Evolutionary conservation across 352 stramenopile species (phyloP), one percentile per base, ranked within the genome.

Genomic region (Phytopythium sindhum): DNA sequence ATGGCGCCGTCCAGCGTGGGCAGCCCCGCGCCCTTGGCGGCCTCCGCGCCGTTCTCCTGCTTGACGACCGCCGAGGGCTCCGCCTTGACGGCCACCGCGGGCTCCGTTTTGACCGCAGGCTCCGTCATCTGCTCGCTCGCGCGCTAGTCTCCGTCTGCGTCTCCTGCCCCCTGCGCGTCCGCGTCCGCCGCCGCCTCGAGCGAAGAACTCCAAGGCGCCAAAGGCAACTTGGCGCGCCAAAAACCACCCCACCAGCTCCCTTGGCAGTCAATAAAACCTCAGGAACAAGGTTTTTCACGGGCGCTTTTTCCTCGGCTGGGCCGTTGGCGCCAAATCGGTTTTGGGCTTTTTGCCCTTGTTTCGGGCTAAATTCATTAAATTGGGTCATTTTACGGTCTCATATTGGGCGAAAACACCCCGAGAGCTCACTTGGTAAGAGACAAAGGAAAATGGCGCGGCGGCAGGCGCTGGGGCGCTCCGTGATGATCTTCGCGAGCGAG

Each of bases 401-500:
- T 39, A 39, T 39, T 39, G 33, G 33, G 33, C 33, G 33, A 10
- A 39, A 39, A 39, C 33, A 10, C 33, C 4, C 31, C 31, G 8
- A 35, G n/a, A n/a, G n/a, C n/a, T n/a, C n/a, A n/a, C n/a, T n/a
- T n/a, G n/a, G n/a, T n/a, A n/a, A n/a, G n/a, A n/a, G n/a, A n/a
- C n/a, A n/a, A n/a, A n/a, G n/a, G n/a, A n/a, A n/a, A n/a, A n/a
- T n/a, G 42, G 42, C 11, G 45, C 23, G 6, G 4, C 15, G 0
- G 45, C 11, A 23, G 39, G 35, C 17, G 29, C 31, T 42, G 52
- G 14, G 52, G 51, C 73, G 66, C 21, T 75, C 64, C 58, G 90
- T 95, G 61, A 81, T 94, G 77, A 64, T 95, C 65, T 95, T 93
- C 66, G 87, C 87, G 55, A 94, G 85, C 70, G 87, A 95, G 56